phyloP scores from a whole-genome alignment of 306 rosid genomes.

The Lablab purpureus region DNA sequence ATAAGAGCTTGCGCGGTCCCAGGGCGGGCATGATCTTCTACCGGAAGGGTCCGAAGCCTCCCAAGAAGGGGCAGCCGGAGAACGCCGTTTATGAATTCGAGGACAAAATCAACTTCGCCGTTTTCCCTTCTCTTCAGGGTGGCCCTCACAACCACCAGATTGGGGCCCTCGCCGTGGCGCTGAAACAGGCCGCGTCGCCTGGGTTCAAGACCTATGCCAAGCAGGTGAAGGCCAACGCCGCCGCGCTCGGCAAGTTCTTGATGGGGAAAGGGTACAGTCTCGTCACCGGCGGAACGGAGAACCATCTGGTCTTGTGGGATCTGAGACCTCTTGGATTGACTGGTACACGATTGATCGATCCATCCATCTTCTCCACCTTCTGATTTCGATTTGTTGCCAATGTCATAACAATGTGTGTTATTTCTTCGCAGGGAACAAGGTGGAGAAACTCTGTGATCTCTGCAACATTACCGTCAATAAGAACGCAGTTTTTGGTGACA shows the following conservation, averaged over 20 bases:
- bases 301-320: slow-evolving; percentile 98
- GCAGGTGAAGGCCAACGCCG: slow-evolving; percentile 98
- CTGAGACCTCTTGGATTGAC: slow-evolving; percentile 98
- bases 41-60: slow-evolving; percentile 91
- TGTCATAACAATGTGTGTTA: background rate
- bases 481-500: slow-evolving; percentile 96
- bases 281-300: slow-evolving; percentile 95
- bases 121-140: slow-evolving; percentile 97
- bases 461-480: slow-evolving; percentile 93
- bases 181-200: slow-evolving; percentile 81
- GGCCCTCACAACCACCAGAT: slow-evolving; percentile 99
- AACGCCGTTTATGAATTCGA: slow-evolving; percentile 84
- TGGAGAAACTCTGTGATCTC: slow-evolving; percentile 95
- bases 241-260: slow-evolving; percentile 86
- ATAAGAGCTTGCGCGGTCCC: slow-evolving; percentile 96
- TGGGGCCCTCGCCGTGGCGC: slow-evolving; percentile 95
- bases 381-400: background rate
- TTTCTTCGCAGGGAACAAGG: slow-evolving; percentile 81
- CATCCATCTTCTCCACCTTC: background rate
- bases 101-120: slow-evolving; percentile 94
- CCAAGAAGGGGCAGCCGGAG: slow-evolving; percentile 96
- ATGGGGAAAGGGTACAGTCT: slow-evolving; percentile 88
- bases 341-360: slow-evolving; percentile 49
- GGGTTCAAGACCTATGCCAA: slow-evolving; percentile 89
- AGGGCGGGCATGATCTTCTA: slow-evolving; percentile 98